Evolutionary conservation across 192 early-diverging fungal species (phyloP), one percentile per base, ranked within the genome.

Genomic region (Phycomyces blakesleeanus): DNA sequence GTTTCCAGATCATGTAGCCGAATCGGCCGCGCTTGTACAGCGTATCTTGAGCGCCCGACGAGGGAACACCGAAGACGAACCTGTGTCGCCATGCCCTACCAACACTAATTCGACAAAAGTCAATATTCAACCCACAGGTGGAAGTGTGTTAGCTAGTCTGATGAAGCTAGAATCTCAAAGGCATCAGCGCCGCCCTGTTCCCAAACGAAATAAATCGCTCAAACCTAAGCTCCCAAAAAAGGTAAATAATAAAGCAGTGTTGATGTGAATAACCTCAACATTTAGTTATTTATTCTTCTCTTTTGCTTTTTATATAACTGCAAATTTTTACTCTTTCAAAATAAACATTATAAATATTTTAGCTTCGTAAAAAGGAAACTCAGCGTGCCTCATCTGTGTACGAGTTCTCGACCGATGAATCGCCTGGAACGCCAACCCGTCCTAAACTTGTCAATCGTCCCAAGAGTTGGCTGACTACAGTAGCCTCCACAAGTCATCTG

Each of bases 101-200:
- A 14, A 47, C 15, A 14, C 44, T 3, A 34, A 34, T 34, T 47
- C 44, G 15, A n/a, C 44, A 2, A 47, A 47, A 12, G 11, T 47
- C 12, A 18, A 47, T 11, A 47, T 47, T 3, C 44, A 47, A 12
- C 44, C 44, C 18, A 59, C 37, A 16, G 56, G 63, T 21, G 71
- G 66, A 9, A 61, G 72, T 61, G 72, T 74, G 0, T 47, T 74
- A 14, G 39, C 72, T 8, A 44, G 54, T 14, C 49, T 74, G 12
- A 64, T 74, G 62, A 74, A 74, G 37, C 58, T 74, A 10, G 72
- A 74, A 59, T 47, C 72, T 12, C 63, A 56, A 50, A 41, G 63
- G 29, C 34, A 37, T 5, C 37, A 61, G 57, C 56, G 52, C 16
- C 40, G 54, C 2, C 37, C 47, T 5, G 7, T 55, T 5, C 9